A percentile compares a stretch with the other conserved stretches of the same genome.
Evolutionary conservation across 2,329 filamentous ascomycete genomes (phyloP).

Genomic region (Sclerotiophoma versabilis): DNA sequence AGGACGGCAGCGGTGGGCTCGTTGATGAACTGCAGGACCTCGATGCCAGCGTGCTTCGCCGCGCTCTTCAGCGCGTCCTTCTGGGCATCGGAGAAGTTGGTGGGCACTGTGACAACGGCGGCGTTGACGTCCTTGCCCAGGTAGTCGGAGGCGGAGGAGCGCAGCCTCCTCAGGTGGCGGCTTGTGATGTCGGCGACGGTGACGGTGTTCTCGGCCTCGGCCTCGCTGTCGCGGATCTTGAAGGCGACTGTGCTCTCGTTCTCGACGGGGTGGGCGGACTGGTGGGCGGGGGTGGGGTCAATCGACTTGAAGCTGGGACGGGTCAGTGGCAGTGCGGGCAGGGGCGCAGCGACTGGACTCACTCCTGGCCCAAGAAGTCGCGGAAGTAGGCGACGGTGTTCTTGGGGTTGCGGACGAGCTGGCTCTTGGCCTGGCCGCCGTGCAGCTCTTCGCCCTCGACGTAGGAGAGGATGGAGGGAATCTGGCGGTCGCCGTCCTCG

Average conservation of each 20-base stretch:
- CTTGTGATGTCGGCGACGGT: conserved; percentile 82
- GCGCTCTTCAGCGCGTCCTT: conserved; percentile 79
- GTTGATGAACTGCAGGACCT: conserved; percentile 90
- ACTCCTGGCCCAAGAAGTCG: conserved; percentile 95
- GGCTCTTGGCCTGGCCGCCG: conserved; percentile 91
- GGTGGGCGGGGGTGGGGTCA: conserved; percentile 93
- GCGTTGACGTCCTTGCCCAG: conserved; percentile 91
- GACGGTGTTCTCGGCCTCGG: conserved; percentile 66
- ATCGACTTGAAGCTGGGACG: conserved; percentile 82
- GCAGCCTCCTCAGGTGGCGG: conserved; percentile 82
- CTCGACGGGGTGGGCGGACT: conserved; percentile 87
- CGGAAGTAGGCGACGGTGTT: conserved; percentile 97
- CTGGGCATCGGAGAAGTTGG: conserved; percentile 89
- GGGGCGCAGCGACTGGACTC: conserved; percentile 44
- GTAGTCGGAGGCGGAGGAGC: conserved; percentile 86
- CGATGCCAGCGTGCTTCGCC: conserved; percentile 80
- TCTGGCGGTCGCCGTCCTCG: conserved; percentile 99
- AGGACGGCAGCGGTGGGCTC: conserved; percentile 90
- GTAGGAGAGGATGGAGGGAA: conserved; percentile 92
- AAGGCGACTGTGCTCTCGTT: conserved; percentile 77
- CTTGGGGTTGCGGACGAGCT: conserved; percentile 87
- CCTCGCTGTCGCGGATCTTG: conserved; percentile 76
- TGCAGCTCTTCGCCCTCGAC: conserved; percentile 96
- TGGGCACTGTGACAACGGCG: conserved; percentile 93
- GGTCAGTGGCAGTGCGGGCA: conserved; percentile 24